phyloP scores from a whole-genome alignment of 2,329 filamentous ascomycete species.

The Rhynchosporium agropyri region DNA sequence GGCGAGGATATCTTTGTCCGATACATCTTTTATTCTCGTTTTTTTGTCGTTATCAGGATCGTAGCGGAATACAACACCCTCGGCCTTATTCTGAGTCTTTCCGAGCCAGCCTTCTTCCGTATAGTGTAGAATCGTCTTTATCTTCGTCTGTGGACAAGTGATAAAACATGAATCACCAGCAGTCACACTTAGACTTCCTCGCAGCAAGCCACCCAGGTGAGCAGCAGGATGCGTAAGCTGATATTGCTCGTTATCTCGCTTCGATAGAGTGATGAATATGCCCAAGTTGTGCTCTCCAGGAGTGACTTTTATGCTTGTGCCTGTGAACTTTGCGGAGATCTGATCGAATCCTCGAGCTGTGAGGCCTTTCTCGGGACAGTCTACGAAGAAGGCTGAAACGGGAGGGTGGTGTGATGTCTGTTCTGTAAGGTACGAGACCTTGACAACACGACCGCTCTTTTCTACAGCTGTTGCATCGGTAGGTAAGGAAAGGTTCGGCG shows the following conservation, averaged over 20 bases:
- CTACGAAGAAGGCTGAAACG: constrained; percentile 92
- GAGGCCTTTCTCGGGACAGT: constrained; percentile 89
- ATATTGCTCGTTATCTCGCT: constrained; percentile 84
- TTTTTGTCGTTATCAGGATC: constrained; percentile 84
- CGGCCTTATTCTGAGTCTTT: constrained; percentile 85
- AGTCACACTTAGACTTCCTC: constrained; percentile 85
- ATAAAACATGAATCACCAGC: constrained; percentile 90
- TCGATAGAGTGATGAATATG: constrained; percentile 88
- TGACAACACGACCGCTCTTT: constrained; percentile 63
- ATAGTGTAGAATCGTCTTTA: constrained; percentile 92
- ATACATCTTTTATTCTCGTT: constrained; percentile 79
- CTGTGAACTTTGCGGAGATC: constrained; percentile 96
- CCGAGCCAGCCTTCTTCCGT: constrained; percentile 94
- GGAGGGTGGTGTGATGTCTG: constrained; percentile 98
- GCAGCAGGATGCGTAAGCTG: constrained; percentile 94
- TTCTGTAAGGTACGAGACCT: constrained; percentile 92
- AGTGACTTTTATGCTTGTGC: constrained; percentile 87
- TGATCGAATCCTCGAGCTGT: constrained; percentile 91
- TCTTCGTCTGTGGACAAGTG: constrained; percentile 83
- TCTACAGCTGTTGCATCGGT: constrained; percentile 21
- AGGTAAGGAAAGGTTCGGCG: constrained; percentile 32
- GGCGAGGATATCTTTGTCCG: constrained; percentile 80
- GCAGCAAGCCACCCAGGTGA: constrained; percentile 82
- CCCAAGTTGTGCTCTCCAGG: constrained; percentile 93
- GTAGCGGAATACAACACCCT: constrained; percentile 89